A percentile compares a stretch with the other conserved stretches of the same genome.
Evolutionary conservation across 306 rosid genomes (phyloP).

Genomic region (Amphicarpaea edgeworthii): DNA sequence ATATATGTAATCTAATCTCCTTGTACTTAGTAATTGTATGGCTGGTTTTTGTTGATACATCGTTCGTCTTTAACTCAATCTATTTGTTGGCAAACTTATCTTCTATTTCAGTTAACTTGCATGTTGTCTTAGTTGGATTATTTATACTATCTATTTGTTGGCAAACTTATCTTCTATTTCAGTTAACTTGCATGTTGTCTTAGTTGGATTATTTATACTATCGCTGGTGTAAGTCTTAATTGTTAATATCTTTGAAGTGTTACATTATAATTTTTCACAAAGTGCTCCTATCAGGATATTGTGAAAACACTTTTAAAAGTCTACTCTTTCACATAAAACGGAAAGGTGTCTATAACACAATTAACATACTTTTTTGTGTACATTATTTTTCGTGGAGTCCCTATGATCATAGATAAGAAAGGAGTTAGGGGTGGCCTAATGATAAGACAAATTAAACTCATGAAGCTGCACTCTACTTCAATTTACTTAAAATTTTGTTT

Average conservation of each 20-base stretch:
- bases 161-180: slow-evolving; percentile 8
- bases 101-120: background rate
- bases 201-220: slow-evolving; percentile 3
- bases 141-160: background rate
- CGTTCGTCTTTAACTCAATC: background rate
- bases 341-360: slow-evolving; percentile 6
- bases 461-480: background rate
- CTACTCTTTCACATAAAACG: background rate
- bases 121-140: background rate
- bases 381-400: background rate
- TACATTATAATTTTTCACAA: slow-evolving; percentile 9
- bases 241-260: background rate
- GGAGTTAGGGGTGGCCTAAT: background rate
- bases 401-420: slow-evolving; percentile 8
- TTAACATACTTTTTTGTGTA: background rate
- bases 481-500: background rate
- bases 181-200: background rate
- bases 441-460: slow-evolving; percentile 28
- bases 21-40: slow-evolving; percentile 9
- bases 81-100: background rate
- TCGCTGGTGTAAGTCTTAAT: background rate
- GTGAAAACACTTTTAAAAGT: background rate
- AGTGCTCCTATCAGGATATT: background rate
- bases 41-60: background rate
- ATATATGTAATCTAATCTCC: background rate